Conservation (phyloP, 2,329 filamentous ascomycete species). For the Cryphonectria nitschkei region DNA sequence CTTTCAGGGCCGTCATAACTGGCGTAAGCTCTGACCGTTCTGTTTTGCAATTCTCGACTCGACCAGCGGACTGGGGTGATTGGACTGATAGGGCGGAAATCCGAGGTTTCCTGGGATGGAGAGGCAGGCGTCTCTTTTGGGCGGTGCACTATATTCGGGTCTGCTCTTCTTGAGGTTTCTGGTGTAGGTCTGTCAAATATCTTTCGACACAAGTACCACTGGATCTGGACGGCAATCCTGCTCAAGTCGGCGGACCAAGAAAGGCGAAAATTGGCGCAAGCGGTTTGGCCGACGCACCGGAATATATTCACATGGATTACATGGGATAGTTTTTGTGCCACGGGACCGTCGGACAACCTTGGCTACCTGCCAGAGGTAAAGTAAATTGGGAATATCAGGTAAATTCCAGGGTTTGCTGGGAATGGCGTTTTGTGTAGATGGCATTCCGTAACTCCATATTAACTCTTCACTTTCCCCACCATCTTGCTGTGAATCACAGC, state of each 20-base stretch:
- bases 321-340: conserved; percentile 1
- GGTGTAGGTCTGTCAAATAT: neutral
- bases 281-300: conserved; percentile 13
- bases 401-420: neutral
- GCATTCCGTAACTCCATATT: neutral
- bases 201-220: conserved; percentile 9
- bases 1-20: neutral
- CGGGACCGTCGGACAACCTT: conserved; percentile 4
- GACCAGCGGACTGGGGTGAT: neutral
- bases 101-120: neutral
- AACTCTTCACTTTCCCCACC: neutral
- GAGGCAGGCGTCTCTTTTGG: conserved; percentile 22
- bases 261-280: neutral
- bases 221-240: conserved; percentile 15
- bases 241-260: neutral
- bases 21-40: neutral
- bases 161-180: conserved; percentile 16
- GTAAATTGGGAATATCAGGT: conserved; percentile 7
- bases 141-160: conserved; percentile 22
- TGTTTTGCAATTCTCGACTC: conserved; percentile 18
- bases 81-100: neutral
- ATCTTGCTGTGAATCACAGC: neutral
- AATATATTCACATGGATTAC: conserved; percentile 13
- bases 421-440: neutral
- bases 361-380: conserved; percentile 25